phyloP scores from a whole-genome alignment of 208 protist species.

The Sergeia podlipaevii region DNA sequence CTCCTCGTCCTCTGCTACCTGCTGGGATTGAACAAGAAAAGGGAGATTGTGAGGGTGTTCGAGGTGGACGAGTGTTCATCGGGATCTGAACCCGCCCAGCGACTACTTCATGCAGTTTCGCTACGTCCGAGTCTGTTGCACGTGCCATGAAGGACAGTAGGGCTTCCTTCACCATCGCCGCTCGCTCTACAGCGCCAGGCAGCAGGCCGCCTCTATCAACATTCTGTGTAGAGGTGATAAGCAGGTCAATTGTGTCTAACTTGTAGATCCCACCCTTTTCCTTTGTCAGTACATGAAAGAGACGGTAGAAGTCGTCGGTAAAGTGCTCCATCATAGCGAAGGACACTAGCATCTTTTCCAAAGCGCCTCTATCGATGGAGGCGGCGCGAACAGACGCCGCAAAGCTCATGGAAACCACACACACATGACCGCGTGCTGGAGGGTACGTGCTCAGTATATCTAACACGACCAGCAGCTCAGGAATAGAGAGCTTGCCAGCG shows the following conservation, averaged over 20 bases:
- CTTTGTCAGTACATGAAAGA: conserved; percentile 37
- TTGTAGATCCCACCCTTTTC: conserved; percentile 65
- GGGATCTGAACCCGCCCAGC: too few relatives aligned
- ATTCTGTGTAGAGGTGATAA: conserved; percentile 32
- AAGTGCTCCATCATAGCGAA: conserved; percentile 59
- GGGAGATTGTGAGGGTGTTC: too few relatives aligned
- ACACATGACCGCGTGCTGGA: conserved; percentile 55
- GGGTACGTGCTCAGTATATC: conserved; percentile 79
- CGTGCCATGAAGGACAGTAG: conserved; percentile 25
- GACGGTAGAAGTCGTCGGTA: conserved; percentile 76
- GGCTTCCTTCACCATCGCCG: conserved; percentile 35
- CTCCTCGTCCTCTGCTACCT: neutral
- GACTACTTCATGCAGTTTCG: neutral
- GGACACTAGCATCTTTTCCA: conserved; percentile 59
- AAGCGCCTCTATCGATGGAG: conserved; percentile 40
- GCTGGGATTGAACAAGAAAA: too few relatives aligned
- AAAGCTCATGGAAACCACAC: conserved; percentile 68
- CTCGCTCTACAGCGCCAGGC: conserved; percentile 21
- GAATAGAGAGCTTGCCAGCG: conserved; percentile 49
- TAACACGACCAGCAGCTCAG: conserved; percentile 47
- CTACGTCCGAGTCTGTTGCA: neutral
- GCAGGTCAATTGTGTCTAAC: conserved; percentile 32
- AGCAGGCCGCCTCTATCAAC: too few relatives aligned
- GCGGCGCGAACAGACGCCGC: conserved; percentile 48
- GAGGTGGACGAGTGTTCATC: too few relatives aligned